Evolutionary conservation across 805 yeast species (phyloP).

Genomic region (Candida adriatica): DNA sequence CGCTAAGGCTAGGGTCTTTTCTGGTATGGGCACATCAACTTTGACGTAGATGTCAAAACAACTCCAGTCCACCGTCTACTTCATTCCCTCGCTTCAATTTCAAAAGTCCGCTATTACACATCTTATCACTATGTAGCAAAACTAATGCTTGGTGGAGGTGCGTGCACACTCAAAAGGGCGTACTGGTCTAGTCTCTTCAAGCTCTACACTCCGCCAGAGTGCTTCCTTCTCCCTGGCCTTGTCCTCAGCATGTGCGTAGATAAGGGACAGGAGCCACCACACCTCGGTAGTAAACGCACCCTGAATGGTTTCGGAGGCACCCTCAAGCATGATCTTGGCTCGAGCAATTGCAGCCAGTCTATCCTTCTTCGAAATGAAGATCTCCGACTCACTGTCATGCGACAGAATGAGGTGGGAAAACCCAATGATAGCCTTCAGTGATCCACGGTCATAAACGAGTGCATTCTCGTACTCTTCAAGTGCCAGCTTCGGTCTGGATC

Average conservation of each 20-base stretch:
- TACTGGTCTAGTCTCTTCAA: conserved; percentile 57
- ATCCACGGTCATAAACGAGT: conserved; percentile 8
- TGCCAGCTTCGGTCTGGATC: conserved; percentile 32
- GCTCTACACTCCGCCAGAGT: conserved; percentile 57
- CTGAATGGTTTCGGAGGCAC: conserved; percentile 29
- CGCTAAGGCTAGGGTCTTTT: too few species aligned
- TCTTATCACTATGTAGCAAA: too few species aligned
- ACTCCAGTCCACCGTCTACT: too few species aligned
- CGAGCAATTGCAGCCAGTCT: conserved; percentile 47
- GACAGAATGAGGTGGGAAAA: conserved; percentile 15
- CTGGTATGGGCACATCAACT: too few species aligned
- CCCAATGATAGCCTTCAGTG: conserved; percentile 16
- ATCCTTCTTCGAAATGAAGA: conserved; percentile 51
- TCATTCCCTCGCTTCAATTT: too few species aligned
- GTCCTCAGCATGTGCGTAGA: conserved; percentile 57
- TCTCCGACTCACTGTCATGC: not conserved
- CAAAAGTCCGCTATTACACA: too few species aligned
- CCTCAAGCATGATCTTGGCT: conserved; percentile 32
- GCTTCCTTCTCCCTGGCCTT: conserved; percentile 38
- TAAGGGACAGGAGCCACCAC: conserved; percentile 60
- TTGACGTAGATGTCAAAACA: too few species aligned
- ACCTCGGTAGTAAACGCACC: conserved; percentile 49
- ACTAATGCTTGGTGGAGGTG: too few species aligned
- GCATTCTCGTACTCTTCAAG: conserved; percentile 58
- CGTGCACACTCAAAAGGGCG: conserved; percentile 16